Conservation (phyloP, 305 asterid genomes). For the Fraxinus sp. region DNA sequence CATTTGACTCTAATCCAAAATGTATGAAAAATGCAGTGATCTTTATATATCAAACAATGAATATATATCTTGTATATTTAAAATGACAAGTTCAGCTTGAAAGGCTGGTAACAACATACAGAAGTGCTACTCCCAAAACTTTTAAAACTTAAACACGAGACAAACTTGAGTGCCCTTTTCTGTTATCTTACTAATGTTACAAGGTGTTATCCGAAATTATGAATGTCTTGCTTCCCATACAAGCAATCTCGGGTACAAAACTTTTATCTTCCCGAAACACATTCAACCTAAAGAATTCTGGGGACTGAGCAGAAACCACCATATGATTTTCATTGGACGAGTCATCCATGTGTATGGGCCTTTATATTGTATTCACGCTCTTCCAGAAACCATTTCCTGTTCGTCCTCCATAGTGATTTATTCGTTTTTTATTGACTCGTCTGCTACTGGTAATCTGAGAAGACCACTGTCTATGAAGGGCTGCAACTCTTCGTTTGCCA, state of each 20-base stretch:
- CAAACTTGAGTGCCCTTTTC: neutral
- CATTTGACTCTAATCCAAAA: neutral
- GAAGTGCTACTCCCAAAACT: neutral
- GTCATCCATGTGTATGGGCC: neutral
- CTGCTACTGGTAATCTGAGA: conserved; percentile 40
- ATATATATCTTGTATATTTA: neutral
- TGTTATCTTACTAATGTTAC: neutral
- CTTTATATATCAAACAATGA: neutral
- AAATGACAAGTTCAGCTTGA: neutral
- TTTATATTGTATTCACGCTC: neutral
- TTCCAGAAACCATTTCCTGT: neutral
- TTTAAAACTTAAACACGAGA: neutral
- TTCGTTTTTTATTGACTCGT: conserved; percentile 29
- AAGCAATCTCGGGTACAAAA: conserved; percentile 30
- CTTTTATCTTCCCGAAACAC: conserved; percentile 12
- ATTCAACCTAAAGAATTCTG: neutral
- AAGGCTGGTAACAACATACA: neutral
- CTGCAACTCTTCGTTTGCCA: conserved; percentile 65
- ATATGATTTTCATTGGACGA: neutral
- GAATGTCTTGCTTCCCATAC: conserved; percentile 9
- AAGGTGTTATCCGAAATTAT: neutral
- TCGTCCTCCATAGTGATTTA: conserved; percentile 12
- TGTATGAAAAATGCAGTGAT: neutral
- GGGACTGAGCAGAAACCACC: neutral
- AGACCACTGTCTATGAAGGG: conserved; percentile 63